These are phyloP conservation scores for Chlorella sp. DNA, from an alignment of 139 green algal genomes.

Conservation along the genomic window DNA sequence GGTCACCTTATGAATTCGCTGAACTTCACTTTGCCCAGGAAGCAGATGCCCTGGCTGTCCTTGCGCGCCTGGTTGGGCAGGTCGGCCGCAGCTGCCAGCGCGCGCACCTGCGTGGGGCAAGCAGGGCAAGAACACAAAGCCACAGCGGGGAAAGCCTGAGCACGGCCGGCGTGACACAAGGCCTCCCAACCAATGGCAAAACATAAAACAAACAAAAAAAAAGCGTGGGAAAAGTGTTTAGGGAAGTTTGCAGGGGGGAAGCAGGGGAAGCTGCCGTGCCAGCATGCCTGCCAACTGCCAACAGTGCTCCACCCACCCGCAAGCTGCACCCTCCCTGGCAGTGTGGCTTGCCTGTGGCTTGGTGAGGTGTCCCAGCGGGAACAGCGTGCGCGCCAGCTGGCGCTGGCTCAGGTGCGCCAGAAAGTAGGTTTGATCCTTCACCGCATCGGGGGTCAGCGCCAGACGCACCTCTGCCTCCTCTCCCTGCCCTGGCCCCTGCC, in stretches of 20 bases:
- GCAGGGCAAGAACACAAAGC: background rate
- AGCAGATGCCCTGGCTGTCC: constrained; percentile 99
- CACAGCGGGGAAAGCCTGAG: background rate
- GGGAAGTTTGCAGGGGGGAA: no score
- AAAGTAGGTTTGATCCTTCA: constrained; percentile 98
- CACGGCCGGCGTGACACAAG: no score
- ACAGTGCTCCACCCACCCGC: background rate
- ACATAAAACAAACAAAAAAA: no score
- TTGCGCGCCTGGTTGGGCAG: constrained; percentile 89
- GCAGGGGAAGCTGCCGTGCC: no score
- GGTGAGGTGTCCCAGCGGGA: constrained; percentile 90
- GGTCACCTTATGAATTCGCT: constrained; percentile 83
- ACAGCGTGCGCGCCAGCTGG: constrained; percentile 88
- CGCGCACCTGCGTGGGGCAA: constrained; percentile 57
- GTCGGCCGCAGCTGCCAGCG: constrained; percentile 73
- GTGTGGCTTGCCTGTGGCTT: constrained; percentile 80
- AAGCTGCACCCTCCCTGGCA: background rate
- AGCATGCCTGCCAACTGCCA: no score
- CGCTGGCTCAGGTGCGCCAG: constrained; percentile 74
- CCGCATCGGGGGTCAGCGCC: constrained; percentile 74
- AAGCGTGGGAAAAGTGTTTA: no score
- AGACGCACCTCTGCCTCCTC: constrained; percentile 49
- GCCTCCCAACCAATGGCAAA: no score
- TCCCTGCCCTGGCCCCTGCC: constrained; percentile 6
- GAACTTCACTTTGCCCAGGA: constrained; percentile 97